Base-by-base conservation (phyloP, 176 grass and related monocot species). In the Eremochloa ophiuroides region DNA sequence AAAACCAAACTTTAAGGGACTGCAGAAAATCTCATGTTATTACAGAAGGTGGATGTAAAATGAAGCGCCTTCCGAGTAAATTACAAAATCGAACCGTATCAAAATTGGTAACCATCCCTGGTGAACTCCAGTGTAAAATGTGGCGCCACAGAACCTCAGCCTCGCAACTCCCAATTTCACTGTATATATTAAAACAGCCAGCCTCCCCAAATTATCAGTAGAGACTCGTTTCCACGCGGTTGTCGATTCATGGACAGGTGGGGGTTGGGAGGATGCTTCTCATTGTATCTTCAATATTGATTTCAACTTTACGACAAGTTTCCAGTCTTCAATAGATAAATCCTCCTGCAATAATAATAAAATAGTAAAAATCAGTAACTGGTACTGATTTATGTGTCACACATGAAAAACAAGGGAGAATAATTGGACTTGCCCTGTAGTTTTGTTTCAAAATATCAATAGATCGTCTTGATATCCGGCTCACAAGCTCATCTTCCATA, bases 401-500 rank as follows among this genome's bases (percentile, higher is more conserved):
- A 44, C 55, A 62, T 20, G 14, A 26, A 55, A 53, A 64, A 67
- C 2, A 67, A 68, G 9, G 22, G 37, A 22, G 2, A 68, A 74
- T 68, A 2, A 37, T 60, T 61, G 9, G 55, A 72, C 91, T 97
- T 89, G 50, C 94, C 88, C 91, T 91, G 85, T 97, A 97, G 48
- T 97, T 87, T 31, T 85, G 42, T 70, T 97, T 97, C 8, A 97
- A 82, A 85, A 93, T 88, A 81, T 97, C 94, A 51, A 97, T 97
- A 40, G 94, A 97, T 4, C 83, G 87, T 86, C 94, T 84, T 41
- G 94, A 60, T 30, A 97, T 93, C 68, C 76, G 94, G 76, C 94
- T 97, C 10, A 97, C 88, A 69, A 97, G 91, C 77, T 93, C 94
- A 74, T 97, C 94, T 62, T 97, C 90, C 75, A 93, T 91, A 39